Evolutionary conservation across 2,329 filamentous ascomycete genomes (phyloP), one percentile per base, ranked within the genome.

Genomic region (Trichoderma gracile): DNA sequence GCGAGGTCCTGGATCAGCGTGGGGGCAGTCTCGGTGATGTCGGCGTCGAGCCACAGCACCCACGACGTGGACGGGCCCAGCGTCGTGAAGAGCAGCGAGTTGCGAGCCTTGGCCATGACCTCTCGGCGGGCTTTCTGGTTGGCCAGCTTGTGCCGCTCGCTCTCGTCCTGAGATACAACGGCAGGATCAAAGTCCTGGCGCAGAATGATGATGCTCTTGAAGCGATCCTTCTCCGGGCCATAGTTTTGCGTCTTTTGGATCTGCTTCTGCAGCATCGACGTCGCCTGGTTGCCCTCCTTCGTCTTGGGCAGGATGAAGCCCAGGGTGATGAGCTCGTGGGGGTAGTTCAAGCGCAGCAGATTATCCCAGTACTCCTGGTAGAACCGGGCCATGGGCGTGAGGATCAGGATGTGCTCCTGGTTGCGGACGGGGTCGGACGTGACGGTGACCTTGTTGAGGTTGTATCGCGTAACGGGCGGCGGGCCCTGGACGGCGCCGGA

Each of bases 351-450:
- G 74, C 86, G 86, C 69, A 93, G 76, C 30, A 99, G 82, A 72
- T 98, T 99, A 76, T 96, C 89, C 94, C 95, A 99, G 81, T 98
- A 99, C 70, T 85, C 88, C 71, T 91, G 89, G 78, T 97, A 98
- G 82, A 98, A 99, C 67, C 91, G 87, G 38, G 92, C 90, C 79
- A 99, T 88, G 10, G 95, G 95, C 1, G 95, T 97, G 66, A 99
- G 85, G 73, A 99, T 91, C 63, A 99, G 87, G 66, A 99, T 84
- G 58, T 89, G 90, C 80, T 99, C 95, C 69, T 86, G 82, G 74
- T 96, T 95, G 67, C 83, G 85, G 57, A 92, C 81, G 1, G 95
- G 92, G 68, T 90, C 84, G 58, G 83, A 76, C 21, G 93, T 90
- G 65, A 91, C 91, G 49, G 93, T 97, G 70, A 98, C 86, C 78